phyloP scores from a whole-genome alignment of 2,329 filamentous ascomycete genomes.

The Magnaporthiopsis poae region DNA sequence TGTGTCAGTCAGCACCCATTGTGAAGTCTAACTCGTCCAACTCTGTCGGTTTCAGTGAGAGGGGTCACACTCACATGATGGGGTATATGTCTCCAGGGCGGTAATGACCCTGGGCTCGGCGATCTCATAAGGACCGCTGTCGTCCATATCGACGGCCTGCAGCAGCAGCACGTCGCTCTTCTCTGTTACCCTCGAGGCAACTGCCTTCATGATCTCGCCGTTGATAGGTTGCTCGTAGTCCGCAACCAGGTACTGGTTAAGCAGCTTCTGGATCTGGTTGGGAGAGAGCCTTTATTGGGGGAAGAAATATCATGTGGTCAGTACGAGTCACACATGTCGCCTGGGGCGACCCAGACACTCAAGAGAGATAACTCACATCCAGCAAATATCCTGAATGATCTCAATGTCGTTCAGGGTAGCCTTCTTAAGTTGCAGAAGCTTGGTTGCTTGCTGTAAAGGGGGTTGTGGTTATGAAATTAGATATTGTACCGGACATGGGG shows the following conservation, averaged over 20 bases:
- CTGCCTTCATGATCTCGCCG: slow-evolving; percentile 99
- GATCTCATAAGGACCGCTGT: slow-evolving; percentile 96
- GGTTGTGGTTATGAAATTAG: neutral
- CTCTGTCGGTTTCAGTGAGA: neutral
- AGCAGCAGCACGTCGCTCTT: slow-evolving; percentile 94
- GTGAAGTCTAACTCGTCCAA: neutral
- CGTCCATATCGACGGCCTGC: slow-evolving; percentile 95
- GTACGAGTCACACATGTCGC: neutral
- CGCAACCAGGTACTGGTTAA: slow-evolving; percentile 96
- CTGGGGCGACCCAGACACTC: neutral
- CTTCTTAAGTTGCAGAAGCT: slow-evolving; percentile 96
- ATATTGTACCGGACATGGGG: slow-evolving; percentile 14
- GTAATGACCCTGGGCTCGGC: slow-evolving; percentile 93
- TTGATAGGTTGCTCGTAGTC: slow-evolving; percentile 99
- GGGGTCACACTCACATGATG: slow-evolving; percentile 68
- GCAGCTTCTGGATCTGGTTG: slow-evolving; percentile 96
- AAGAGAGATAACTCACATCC: slow-evolving; percentile 64
- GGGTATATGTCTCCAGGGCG: slow-evolving; percentile 93
- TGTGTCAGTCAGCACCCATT: neutral
- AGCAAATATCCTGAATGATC: slow-evolving; percentile 99
- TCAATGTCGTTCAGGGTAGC: slow-evolving; percentile 97
- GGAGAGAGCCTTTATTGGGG: slow-evolving; percentile 64
- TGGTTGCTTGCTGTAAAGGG: slow-evolving; percentile 72
- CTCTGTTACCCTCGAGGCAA: slow-evolving; percentile 90
- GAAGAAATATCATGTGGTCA: slow-evolving; percentile 3